Evolutionary conservation across 2,329 filamentous ascomycete species (phyloP).

Genomic region (Exophiala sp.): DNA sequence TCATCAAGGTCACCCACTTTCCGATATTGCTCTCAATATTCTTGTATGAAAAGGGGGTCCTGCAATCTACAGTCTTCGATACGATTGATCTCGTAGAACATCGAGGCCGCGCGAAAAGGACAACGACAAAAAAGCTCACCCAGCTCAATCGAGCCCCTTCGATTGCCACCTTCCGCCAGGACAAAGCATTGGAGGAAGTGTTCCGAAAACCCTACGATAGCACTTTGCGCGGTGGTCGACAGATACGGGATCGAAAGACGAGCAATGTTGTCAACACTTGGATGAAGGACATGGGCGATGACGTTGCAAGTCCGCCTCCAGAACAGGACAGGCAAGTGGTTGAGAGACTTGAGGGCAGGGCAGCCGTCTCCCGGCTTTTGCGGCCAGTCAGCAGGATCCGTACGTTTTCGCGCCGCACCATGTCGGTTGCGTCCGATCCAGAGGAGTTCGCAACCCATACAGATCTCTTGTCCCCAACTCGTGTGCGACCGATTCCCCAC

Average conservation of each 20-base stretch:
- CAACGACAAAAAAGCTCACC: constrained; percentile 54
- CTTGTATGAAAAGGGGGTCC: constrained; percentile 72
- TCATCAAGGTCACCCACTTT: constrained; percentile 87
- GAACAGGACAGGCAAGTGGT: constrained; percentile 56
- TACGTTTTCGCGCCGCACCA: constrained; percentile 47
- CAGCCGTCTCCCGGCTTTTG: constrained; percentile 42
- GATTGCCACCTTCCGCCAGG: constrained; percentile 80
- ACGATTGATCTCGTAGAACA: constrained; percentile 81
- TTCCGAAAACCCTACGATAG: constrained; percentile 69
- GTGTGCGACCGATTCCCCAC: constrained; percentile 37
- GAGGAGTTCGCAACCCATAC: constrained; percentile 41
- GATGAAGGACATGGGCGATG: constrained; percentile 66
- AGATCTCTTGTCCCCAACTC: constrained; percentile 32
- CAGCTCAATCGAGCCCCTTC: constrained; percentile 74
- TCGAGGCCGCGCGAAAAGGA: constrained; percentile 47
- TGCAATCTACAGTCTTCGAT: constrained; percentile 71
- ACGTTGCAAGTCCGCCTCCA: constrained; percentile 51
- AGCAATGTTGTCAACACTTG: constrained; percentile 79
- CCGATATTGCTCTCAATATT: constrained; percentile 83
- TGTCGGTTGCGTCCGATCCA: constrained; percentile 54
- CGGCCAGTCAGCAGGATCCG: constrained; percentile 37
- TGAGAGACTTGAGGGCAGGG: constrained; percentile 53
- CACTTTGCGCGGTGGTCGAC: constrained; percentile 54
- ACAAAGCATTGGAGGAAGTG: constrained; percentile 83
- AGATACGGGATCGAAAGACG: constrained; percentile 62